A percentile compares a stretch with the other conserved stretches of the same genome.
Conservation (phyloP, 352 stramenopile species). For the Phytopythium litorale region DNA sequence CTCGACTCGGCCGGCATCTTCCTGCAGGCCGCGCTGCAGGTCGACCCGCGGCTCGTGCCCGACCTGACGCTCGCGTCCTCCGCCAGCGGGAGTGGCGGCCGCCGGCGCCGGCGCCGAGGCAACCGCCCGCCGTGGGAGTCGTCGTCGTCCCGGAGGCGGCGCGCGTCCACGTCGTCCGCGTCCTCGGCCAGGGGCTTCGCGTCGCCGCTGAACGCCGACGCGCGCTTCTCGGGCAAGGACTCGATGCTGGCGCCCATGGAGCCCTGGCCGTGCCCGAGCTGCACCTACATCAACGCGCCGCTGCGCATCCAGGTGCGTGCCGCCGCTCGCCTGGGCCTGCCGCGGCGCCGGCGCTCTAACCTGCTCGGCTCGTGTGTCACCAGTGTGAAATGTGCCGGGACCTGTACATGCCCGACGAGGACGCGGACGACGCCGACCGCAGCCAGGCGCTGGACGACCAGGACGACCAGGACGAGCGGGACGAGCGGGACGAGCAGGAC, state of each 20-base stretch:
- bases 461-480: constrained; percentile 6
- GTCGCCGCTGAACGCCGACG: constrained; percentile 17
- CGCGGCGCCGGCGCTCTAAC: neutral
- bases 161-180: constrained; percentile 27
- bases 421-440: constrained; percentile 8
- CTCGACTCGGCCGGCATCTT: constrained; percentile 96
- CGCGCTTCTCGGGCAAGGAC: constrained; percentile 37
- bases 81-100: neutral
- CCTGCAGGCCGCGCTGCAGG: constrained; percentile 90
- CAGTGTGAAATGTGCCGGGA: constrained; percentile 49
- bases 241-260: constrained; percentile 35
- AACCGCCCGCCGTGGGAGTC: constrained; percentile 15
- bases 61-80: constrained; percentile 20
- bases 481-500: constrained; percentile 7
- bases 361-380: neutral
- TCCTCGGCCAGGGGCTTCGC: constrained; percentile 53
- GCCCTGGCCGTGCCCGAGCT: constrained; percentile 55
- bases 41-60: constrained; percentile 41
- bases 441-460: constrained; percentile 10
- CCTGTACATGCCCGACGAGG: constrained; percentile 33
- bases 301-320: constrained; percentile 52
- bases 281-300: constrained; percentile 63
- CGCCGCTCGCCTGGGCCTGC: neutral
- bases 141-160: constrained; percentile 24
- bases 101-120: neutral